Evolutionary conservation across 495 filamentous ascomycete species (phyloP).

Genomic region (Penicillium pulvis): DNA sequence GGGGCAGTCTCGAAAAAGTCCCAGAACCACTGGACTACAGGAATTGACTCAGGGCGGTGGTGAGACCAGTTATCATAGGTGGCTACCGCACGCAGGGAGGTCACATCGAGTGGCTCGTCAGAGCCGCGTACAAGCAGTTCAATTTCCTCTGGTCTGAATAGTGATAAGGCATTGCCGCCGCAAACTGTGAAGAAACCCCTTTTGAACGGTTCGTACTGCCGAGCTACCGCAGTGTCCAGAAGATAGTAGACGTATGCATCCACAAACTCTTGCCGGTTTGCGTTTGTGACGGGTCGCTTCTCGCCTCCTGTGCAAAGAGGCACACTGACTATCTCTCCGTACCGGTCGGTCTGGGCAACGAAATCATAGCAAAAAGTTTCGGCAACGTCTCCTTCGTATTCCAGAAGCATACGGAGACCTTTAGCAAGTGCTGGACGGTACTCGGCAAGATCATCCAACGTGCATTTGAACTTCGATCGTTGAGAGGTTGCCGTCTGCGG

Average conservation of each 20-base stretch:
- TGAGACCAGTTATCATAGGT: constrained; percentile 78
- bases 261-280: constrained; percentile 85
- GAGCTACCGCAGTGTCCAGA: constrained; percentile 73
- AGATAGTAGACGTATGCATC: constrained; percentile 82
- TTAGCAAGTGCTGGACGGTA: constrained; percentile 76
- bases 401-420: constrained; percentile 75
- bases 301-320: constrained; percentile 79
- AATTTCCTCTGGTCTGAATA: constrained; percentile 95
- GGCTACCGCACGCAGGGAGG: constrained; percentile 73
- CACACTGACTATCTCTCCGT: constrained; percentile 64
- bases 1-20: constrained; percentile 67
- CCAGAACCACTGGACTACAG: constrained; percentile 88
- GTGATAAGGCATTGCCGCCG: constrained; percentile 82
- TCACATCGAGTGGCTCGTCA: constrained; percentile 81
- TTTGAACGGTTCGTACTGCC: constrained; percentile 95
- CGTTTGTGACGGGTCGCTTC: constrained; percentile 76
- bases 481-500: constrained; percentile 52
- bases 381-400: constrained; percentile 85
- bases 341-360: constrained; percentile 73
- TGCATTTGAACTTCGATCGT: constrained; percentile 67
- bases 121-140: constrained; percentile 87
- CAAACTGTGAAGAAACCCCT: constrained; percentile 94
- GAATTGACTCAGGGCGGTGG: constrained; percentile 54
- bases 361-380: constrained; percentile 83
- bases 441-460: constrained; percentile 82